These are phyloP conservation scores for Ceratobasidium sp. DNA, from an alignment of 1,284 basidiomycete genomes.

Conservation along the genomic window DNA sequence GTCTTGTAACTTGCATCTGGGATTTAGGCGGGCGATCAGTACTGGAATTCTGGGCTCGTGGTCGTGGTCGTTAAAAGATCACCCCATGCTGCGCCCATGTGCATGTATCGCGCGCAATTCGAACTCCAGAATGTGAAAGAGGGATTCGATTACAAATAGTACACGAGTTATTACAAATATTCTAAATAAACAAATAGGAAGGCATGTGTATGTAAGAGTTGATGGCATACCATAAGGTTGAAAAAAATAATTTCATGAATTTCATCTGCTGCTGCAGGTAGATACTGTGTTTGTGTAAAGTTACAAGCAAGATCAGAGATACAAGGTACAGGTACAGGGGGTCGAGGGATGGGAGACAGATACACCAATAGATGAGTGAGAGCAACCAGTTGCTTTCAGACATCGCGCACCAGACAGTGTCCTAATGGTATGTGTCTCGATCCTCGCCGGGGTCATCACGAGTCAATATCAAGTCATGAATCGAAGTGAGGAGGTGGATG, in stretches of 20 bases:
- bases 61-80: constrained; percentile 11
- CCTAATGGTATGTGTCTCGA: constrained; percentile 16
- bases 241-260: constrained; percentile 31
- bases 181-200: neutral
- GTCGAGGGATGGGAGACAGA: constrained; percentile 21
- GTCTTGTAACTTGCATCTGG: constrained; percentile 2
- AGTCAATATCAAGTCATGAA: neutral
- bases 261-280: constrained; percentile 7
- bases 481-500: neutral
- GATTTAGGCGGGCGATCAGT: neutral
- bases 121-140: neutral
- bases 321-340: constrained; percentile 31
- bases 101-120: constrained; percentile 5
- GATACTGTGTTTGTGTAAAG: constrained; percentile 2
- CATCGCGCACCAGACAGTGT: constrained; percentile 35
- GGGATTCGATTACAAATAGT: constrained; percentile 1
- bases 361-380: constrained; percentile 52
- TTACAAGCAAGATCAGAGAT: constrained; percentile 6
- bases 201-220: neutral
- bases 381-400: constrained; percentile 49
- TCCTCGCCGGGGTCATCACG: constrained; percentile 7
- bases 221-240: neutral
- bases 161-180: neutral
- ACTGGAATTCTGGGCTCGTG: neutral
- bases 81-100: neutral